Percentiles rank a stretch among this genome's conserved stretches.
phyloP scores from a whole-genome alignment of 805 yeast species.

The Zygosaccharomyces gambellarensis region DNA sequence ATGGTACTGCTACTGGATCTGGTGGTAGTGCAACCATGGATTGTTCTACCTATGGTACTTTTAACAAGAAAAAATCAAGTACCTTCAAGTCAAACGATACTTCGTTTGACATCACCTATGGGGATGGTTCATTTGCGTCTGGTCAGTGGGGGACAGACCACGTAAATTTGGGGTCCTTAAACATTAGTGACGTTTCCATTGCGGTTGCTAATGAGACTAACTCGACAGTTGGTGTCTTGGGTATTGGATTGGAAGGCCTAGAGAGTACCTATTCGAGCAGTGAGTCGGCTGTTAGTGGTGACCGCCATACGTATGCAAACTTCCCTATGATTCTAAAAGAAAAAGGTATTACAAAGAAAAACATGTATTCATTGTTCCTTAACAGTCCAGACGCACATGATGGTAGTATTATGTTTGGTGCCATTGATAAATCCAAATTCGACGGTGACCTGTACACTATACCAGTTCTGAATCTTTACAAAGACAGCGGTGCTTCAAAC shows the following conservation, averaged over 20 bases:
- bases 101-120: slow-evolving; percentile 45
- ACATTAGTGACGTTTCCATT: slow-evolving; percentile 51
- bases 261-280: slow-evolving; percentile 52
- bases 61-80: slow-evolving; percentile 21
- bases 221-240: slow-evolving; percentile 64
- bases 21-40: slow-evolving; percentile 29
- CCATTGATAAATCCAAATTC: slow-evolving; percentile 60
- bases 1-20: slow-evolving; percentile 7
- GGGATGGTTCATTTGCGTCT: slow-evolving; percentile 46
- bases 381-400: slow-evolving; percentile 38
- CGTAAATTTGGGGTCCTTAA: slow-evolving; percentile 48
- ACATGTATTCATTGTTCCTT: slow-evolving; percentile 60
- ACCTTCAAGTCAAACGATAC: slow-evolving; percentile 30
- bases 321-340: slow-evolving; percentile 57
- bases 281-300: slow-evolving; percentile 10
- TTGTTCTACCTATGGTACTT: slow-evolving; percentile 39
- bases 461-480: slow-evolving; percentile 40
- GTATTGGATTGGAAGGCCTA: slow-evolving; percentile 64
- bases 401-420: slow-evolving; percentile 70
- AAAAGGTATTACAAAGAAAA: slow-evolving; percentile 51
- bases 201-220: slow-evolving; percentile 69
- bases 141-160: slow-evolving; percentile 50
- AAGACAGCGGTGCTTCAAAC: slow-evolving; percentile 12
- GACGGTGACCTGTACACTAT: slow-evolving; percentile 46
- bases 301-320: slow-evolving; percentile 50